Evolutionary conservation across 2,329 filamentous ascomycete genomes (phyloP).

Genomic region (Orbilia quercus): DNA sequence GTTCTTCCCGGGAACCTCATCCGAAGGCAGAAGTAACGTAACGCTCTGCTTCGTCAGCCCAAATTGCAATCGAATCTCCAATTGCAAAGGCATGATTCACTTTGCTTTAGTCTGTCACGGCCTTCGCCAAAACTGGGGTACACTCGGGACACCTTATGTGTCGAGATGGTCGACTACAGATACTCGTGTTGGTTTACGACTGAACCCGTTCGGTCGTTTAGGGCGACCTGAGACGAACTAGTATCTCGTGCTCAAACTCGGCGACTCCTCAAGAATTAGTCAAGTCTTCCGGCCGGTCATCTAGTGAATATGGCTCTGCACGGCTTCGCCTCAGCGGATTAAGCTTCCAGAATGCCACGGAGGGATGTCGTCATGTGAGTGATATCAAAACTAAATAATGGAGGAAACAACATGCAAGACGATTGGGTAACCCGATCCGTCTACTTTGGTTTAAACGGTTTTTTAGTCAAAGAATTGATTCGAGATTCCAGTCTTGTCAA

Average conservation of each 20-base stretch:
- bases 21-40: slow-evolving; percentile 19
- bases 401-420: slow-evolving; percentile 1
- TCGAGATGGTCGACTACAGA: slow-evolving; percentile 14
- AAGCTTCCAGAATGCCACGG: slow-evolving; percentile 28
- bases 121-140: not conserved
- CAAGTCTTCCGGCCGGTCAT: slow-evolving; percentile 12
- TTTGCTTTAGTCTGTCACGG: slow-evolving; percentile 13
- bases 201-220: slow-evolving; percentile 15
- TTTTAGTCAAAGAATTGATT: too few species aligned
- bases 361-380: slow-evolving; percentile 27
- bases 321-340: slow-evolving; percentile 22
- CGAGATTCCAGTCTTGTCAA: too few species aligned
- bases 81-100: not conserved
- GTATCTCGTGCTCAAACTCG: slow-evolving; percentile 17
- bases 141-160: not conserved
- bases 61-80: slow-evolving; percentile 16
- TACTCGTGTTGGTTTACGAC: slow-evolving; percentile 11
- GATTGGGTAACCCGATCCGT: too few species aligned
- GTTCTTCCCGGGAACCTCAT: slow-evolving; percentile 8
- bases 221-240: slow-evolving; percentile 30
- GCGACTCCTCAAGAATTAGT: slow-evolving; percentile 22
- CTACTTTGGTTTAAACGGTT: too few species aligned
- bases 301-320: slow-evolving; percentile 11
- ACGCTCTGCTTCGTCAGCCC: slow-evolving; percentile 28
- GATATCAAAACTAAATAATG: not conserved